Evolutionary conservation across 2,329 filamentous ascomycete genomes (phyloP), one percentile per base, ranked within the genome.

Genomic region (Chrysoporthe austroafricana): DNA sequence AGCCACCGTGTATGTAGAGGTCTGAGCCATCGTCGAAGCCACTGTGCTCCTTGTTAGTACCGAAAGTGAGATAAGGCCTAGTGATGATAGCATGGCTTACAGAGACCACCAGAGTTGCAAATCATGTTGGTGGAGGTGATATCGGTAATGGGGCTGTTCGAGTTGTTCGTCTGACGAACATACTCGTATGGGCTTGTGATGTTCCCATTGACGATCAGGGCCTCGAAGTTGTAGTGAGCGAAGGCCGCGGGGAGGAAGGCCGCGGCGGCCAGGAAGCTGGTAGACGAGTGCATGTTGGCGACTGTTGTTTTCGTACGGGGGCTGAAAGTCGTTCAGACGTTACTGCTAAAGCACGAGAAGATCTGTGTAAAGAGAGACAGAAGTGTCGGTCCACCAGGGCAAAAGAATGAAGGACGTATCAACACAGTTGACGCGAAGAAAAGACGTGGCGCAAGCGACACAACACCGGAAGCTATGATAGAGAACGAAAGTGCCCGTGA

Each of bases 121-220:
- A 79, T 70, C 67, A 82, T 77, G 71, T 78, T 73, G 44, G 73
- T 73, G 42, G 78, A 79, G 52, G 73, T 77, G 57, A 80, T 74
- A 63, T 81, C 79, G 58, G 72, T 74, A 67, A 82, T 73, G 63
- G 79, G 80, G 13, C 77, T 78, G 76, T 82, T 81, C 39, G 66
- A 68, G 72, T 73, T 73, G 54, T 70, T 71, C 39, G 71, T 72
- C 62, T 70, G 67, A 50, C 72, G 72, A 42, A 72, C 70, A 62
- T 71, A 73, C 63, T 73, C 67, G 62, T 73, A 73, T 11, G 70
- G 48, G 44, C 56, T 57, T 14, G 72, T 73, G 43, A 70, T 43
- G 43, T 71, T 66, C 43, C 72, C 72, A 62, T 73, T 73, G 64
- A 72, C 71, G 56, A 72, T 70, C 18, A 71, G 69, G 7, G 66